These are phyloP conservation scores for Ustilago cynodontis DNA, from an alignment of 1,284 basidiomycete genomes.

Conservation along the genomic window DNA sequence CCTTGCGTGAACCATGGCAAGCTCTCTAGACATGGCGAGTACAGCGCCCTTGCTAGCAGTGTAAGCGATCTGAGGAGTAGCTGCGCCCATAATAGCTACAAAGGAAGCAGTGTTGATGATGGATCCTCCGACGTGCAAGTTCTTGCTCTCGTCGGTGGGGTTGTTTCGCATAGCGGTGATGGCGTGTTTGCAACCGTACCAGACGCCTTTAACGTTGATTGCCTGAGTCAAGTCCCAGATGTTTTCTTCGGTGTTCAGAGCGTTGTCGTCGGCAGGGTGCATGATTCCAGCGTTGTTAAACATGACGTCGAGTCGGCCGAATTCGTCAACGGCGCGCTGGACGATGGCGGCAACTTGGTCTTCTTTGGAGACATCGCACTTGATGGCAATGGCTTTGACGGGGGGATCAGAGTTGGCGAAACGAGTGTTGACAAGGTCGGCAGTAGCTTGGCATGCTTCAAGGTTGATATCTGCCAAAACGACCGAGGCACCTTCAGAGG, in stretches of 20 bases:
- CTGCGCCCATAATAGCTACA: constrained; percentile 91
- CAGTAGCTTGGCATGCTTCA: constrained; percentile 79
- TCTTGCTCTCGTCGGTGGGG: constrained; percentile 79
- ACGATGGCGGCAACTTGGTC: constrained; percentile 84
- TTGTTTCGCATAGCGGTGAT: constrained; percentile 95
- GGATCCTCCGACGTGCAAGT: constrained; percentile 84
- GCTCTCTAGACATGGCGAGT: constrained; percentile 95
- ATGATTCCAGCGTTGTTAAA: constrained; percentile 80
- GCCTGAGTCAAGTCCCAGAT: constrained; percentile 84
- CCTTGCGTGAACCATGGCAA: constrained; percentile 95
- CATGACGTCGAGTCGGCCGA: constrained; percentile 90
- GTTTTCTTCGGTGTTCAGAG: constrained; percentile 91
- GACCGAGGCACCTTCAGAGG: constrained; percentile 88
- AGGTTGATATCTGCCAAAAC: constrained; percentile 87
- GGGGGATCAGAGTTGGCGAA: constrained; percentile 75
- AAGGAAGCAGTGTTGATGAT: constrained; percentile 98
- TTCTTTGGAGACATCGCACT: constrained; percentile 90
- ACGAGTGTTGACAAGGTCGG: constrained; percentile 76
- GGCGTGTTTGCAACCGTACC: constrained; percentile 96
- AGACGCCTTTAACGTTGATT: constrained; percentile 97
- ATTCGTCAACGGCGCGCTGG: constrained; percentile 81
- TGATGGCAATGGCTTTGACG: constrained; percentile 77
- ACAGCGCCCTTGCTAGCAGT: constrained; percentile 83
- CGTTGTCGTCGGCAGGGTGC: constrained; percentile 93
- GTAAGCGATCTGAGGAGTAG: constrained; percentile 92